Evolutionary conservation across 306 rosid species (phyloP).

Genomic region (Cucurbita maxima): DNA sequence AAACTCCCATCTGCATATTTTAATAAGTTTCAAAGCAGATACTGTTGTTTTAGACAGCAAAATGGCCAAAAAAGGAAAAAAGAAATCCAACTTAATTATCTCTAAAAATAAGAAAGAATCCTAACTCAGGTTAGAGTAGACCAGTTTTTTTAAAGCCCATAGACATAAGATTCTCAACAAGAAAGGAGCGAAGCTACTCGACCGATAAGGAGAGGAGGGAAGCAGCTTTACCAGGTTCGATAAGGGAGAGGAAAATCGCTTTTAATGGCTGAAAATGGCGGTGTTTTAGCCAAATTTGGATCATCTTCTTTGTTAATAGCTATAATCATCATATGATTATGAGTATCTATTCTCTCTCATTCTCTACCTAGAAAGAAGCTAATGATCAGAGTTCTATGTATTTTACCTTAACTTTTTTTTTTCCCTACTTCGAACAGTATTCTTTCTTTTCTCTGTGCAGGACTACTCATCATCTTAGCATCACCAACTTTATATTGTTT

Average conservation of each 20-base stretch:
- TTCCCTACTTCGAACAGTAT: slow-evolving; percentile 14
- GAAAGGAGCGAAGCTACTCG: too few species aligned
- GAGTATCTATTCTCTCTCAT: background rate
- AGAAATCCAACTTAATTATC: background rate
- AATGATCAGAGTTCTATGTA: slow-evolving; percentile 10
- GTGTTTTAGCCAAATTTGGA: background rate
- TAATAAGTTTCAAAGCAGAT: background rate
- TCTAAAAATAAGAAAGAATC: background rate
- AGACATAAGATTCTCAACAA: too few species aligned
- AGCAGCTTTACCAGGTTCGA: too few species aligned
- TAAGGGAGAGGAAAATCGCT: too few species aligned
- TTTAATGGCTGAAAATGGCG: background rate
- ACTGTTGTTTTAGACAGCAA: background rate
- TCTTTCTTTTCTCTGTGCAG: slow-evolving; percentile 4
- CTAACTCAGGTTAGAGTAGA: too few species aligned
- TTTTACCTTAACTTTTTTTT: slow-evolving; percentile 14
- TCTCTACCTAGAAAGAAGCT: background rate
- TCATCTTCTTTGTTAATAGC: background rate
- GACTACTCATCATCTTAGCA: slow-evolving; percentile 8
- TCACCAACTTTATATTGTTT: slow-evolving; percentile 25
- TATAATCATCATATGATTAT: slow-evolving; percentile 8
- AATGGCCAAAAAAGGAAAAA: background rate
- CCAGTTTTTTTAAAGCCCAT: too few species aligned
- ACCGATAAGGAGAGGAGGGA: too few species aligned
- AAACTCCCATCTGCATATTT: background rate